Base-by-base conservation (phyloP, 2,329 filamentous ascomycete genomes). In the Colletotrichum sidae region DNA sequence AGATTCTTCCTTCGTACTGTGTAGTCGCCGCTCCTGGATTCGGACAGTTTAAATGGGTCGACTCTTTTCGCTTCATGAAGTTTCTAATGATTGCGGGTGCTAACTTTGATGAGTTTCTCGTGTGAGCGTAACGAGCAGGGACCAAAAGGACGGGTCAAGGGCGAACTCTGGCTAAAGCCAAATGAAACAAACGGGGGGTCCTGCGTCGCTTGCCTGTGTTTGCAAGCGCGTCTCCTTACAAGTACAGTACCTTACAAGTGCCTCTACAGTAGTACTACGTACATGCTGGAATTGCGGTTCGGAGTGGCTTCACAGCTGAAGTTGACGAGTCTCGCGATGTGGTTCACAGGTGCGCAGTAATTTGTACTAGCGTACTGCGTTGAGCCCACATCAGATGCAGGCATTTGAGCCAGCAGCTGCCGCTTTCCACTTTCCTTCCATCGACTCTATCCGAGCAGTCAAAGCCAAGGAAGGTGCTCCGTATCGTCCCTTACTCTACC, bases 141-240 rank as follows among this genome's bases (percentile, higher is more conserved):
- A 8, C 33, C 11, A 13, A 46, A 56, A 52, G 62, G 52, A 58
- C 55, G 46, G 10, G 41, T 45, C 49, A 33, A 37, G 41, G 34
- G 55, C 25, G 44, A 51, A 37, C 61, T 56, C 58, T 41, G 50
- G 53, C 53, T 39, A 47, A 46, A 49, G 47, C 39, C 39, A 41
- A 62, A 65, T 65, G 42, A 62, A 62, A 55, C 61, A 55, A 45
- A 45, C 45, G 61, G 50, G 51, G 56, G 51, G 56, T 59, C 61
- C 39, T 55, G 56, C 39, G 45, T 55, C 33, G 55, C 49, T 5
- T 25, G 25, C 25, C 4, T 25, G 25, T 25, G 25, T 25, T 25
- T 25, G 25, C 25, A 4, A 25, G 25, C 25, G 25, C 2, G 25
- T 25, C 25, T 25, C 25, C 25, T 25, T 25, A 25, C 25, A 13